Percentiles rank a stretch among this genome's conserved stretches.
Evolutionary conservation across 192 early-diverging fungal genomes (phyloP).

Genomic region (Polychytrium aggregatum): DNA sequence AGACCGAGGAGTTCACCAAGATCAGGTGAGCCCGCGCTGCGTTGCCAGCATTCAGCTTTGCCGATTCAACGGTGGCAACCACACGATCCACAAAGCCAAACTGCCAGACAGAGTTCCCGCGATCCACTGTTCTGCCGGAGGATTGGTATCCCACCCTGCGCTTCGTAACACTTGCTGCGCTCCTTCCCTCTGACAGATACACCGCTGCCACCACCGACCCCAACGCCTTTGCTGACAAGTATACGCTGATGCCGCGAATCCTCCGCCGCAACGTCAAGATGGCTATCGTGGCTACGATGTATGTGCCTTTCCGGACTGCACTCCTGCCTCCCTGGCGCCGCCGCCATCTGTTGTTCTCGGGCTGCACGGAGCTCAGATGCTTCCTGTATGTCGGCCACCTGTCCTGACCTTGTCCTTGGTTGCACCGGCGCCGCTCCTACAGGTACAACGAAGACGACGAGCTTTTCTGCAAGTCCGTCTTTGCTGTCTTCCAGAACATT

Average conservation of each 20-base stretch:
- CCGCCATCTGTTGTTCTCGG: too few relatives aligned
- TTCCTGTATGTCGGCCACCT: not conserved
- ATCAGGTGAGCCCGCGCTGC: conserved; percentile 27
- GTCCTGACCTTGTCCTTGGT: not conserved
- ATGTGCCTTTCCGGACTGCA: conserved; percentile 8
- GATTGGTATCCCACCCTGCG: too few relatives aligned
- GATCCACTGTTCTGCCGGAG: too few relatives aligned
- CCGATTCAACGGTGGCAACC: conserved; percentile 2
- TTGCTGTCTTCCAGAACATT: conserved; percentile 55
- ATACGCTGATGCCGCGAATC: conserved; percentile 46
- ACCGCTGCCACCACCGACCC: conserved; percentile 62
- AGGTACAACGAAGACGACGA: conserved; percentile 57
- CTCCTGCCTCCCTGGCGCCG: too few relatives aligned
- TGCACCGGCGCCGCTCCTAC: too few relatives aligned
- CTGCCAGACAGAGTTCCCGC: too few relatives aligned
- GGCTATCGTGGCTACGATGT: conserved; percentile 70
- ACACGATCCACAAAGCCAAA: too few relatives aligned
- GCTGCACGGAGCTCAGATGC: not conserved
- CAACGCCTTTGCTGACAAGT: conserved; percentile 46
- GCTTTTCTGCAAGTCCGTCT: conserved; percentile 51
- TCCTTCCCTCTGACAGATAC: conserved; percentile 23
- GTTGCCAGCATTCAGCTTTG: not conserved
- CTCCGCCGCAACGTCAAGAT: conserved; percentile 48
- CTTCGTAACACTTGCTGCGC: too few relatives aligned
- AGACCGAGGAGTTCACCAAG: conserved; percentile 57